Evolutionary conservation across 331 rosid genomes (phyloP).

Genomic region (Malus hybrid): DNA sequence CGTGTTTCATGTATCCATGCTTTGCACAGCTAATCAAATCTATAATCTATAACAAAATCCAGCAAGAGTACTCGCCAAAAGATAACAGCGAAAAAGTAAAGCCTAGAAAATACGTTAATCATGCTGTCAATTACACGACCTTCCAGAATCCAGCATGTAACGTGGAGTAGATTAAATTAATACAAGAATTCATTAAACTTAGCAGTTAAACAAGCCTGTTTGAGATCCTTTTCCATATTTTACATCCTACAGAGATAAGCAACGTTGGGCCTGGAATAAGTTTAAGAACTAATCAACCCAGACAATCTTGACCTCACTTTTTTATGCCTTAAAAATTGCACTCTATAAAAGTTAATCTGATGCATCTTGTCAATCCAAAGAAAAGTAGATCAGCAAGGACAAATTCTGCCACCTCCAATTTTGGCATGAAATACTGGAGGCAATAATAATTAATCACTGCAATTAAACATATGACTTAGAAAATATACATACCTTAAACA

Average conservation of each 20-base stretch:
- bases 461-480: background rate
- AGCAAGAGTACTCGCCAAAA: background rate
- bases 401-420: background rate
- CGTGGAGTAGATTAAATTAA: background rate
- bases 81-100: background rate
- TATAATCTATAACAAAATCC: background rate
- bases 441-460: slow-evolving; percentile 4
- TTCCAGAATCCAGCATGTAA: background rate
- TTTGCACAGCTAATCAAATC: background rate
- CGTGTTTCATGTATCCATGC: no score
- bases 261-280: background rate
- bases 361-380: no score
- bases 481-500: slow-evolving; percentile 74
- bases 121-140: background rate
- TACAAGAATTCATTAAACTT: background rate
- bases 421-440: background rate
- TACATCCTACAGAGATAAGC: background rate
- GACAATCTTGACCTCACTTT: background rate
- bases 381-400: background rate
- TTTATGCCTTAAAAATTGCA: background rate
- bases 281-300: background rate
- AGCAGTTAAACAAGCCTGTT: background rate
- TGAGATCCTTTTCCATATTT: background rate
- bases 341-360: background rate
- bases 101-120: background rate